Base-by-base conservation (phyloP, 2,329 filamentous ascomycete species). In the Fusarium staphyleae region DNA sequence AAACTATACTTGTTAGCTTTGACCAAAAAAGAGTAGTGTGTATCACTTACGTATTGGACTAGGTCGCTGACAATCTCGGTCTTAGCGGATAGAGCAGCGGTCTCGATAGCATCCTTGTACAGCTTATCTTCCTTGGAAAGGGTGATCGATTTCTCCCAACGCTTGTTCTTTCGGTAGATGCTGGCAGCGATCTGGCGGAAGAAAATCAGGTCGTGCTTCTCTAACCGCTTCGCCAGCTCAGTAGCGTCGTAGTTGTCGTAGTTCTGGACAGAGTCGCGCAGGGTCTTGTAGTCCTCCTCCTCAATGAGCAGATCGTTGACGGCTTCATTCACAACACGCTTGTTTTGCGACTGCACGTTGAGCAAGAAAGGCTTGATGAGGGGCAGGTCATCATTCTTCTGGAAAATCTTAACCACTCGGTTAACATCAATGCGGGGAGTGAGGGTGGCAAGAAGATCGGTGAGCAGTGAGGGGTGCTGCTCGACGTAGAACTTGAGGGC, bases 141-240 rank as follows among this genome's bases (percentile, higher is more conserved):
- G 28, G 91, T 86, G 74, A 99, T 99, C 4, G 93, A 97, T 80
- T 98, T 98, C 80, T 98, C 93, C 96, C 96, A 99, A 61, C 95
- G 87, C 88, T 98, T 98, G 82, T 96, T 98, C 85, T 98, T 99
- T 74, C 96, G 92, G 81, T 98, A 99, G 75, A 99, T 99, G 77
- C 84, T 96, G 63, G 96, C 92, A 4, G 95, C 95, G 70, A 99
- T 96, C 77, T 99, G 95, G 70, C 95, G 89, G 89, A 99, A 99
- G 83, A 99, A 99, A 62, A 99, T 93, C 41, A 99, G 80, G 51
- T 99, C 95, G 71, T 99, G 96, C 80, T 95, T 95, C 84, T 99
- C 96, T 10, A 99, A 82, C 49, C 95, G 90, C 72, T 90, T 85
- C 2, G 95, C 96, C 55, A 99, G 85, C 19, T 96, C 93, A 39